phyloP scores from a whole-genome alignment of 805 yeast species.

The Clavispora phyllophila region DNA sequence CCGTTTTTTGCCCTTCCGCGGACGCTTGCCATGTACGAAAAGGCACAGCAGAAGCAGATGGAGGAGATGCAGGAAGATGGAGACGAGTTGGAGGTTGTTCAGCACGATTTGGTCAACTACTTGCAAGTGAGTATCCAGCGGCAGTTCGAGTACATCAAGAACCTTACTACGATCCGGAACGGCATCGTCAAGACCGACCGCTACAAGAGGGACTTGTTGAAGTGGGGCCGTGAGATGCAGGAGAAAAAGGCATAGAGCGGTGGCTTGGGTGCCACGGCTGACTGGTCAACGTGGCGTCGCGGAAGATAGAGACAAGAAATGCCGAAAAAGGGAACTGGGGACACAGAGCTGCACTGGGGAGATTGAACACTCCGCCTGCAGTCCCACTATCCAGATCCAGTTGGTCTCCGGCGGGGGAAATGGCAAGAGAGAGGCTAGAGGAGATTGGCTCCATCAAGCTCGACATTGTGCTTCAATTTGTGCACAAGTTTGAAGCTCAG shows the following conservation, averaged over 20 bases:
- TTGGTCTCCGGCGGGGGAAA: no score
- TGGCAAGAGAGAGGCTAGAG: no score
- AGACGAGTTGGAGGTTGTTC: slow-evolving; percentile 49
- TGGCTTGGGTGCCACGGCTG: not conserved
- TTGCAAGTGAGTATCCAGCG: slow-evolving; percentile 42
- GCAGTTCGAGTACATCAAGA: slow-evolving; percentile 78
- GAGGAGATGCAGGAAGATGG: slow-evolving; percentile 17
- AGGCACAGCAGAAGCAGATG: slow-evolving; percentile 18
- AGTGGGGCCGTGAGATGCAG: slow-evolving; percentile 85
- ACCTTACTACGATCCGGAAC: slow-evolving; percentile 65
- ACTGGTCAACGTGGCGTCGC: not conserved
- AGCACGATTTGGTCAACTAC: slow-evolving; percentile 44
- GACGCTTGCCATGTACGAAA: slow-evolving; percentile 29
- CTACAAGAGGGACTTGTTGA: slow-evolving; percentile 59
- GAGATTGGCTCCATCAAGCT: no score
- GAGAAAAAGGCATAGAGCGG: slow-evolving; percentile 25
- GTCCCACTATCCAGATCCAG: no score
- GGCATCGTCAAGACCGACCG: slow-evolving; percentile 78
- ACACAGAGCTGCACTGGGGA: no score
- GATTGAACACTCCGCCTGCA: no score
- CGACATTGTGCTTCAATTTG: no score
- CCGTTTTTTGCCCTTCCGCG: slow-evolving; percentile 56
- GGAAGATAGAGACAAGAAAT: no score
- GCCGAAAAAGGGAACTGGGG: no score
- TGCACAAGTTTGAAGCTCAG: no score